These are phyloP conservation scores for Rhazya stricta DNA, from an alignment of 257 asterid species.

Conservation along the genomic window DNA sequence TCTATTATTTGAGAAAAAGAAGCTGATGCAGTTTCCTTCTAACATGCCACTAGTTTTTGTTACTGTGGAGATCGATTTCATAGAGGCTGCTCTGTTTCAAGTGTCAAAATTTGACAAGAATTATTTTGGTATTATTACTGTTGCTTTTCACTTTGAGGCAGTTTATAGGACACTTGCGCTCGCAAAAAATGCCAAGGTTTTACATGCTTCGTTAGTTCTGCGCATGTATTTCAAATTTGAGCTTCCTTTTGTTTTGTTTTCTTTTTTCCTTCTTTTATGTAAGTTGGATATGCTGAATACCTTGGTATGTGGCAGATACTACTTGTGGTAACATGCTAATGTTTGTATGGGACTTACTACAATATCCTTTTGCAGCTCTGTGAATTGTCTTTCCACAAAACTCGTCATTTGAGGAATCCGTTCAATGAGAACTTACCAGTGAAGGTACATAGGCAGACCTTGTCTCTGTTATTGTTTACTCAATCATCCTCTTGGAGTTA, in stretches of 20 bases:
- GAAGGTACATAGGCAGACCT: constrained; percentile 43
- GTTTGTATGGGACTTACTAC: background rate
- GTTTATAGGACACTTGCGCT: background rate
- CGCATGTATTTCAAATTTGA: background rate
- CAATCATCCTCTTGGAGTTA: background rate
- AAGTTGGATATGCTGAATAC: background rate
- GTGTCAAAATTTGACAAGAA: background rate
- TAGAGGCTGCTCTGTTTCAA: background rate
- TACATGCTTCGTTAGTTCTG: background rate
- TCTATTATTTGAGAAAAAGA: background rate
- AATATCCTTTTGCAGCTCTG: constrained; percentile 57
- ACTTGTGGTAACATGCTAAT: background rate
- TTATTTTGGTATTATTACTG: background rate
- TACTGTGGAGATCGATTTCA: background rate
- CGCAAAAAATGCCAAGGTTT: background rate
- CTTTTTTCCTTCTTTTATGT: no score
- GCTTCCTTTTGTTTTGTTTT: background rate
- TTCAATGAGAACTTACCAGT: constrained; percentile 82
- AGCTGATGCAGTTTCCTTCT: background rate
- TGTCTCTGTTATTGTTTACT: background rate
- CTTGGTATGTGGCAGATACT: background rate
- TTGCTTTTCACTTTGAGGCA: background rate
- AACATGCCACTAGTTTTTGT: background rate
- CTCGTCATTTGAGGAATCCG: constrained; percentile 85
- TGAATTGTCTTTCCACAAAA: constrained; percentile 84